Conservation (phyloP, 2,329 filamentous ascomycete genomes). For the Aspergillus sp. region DNA sequence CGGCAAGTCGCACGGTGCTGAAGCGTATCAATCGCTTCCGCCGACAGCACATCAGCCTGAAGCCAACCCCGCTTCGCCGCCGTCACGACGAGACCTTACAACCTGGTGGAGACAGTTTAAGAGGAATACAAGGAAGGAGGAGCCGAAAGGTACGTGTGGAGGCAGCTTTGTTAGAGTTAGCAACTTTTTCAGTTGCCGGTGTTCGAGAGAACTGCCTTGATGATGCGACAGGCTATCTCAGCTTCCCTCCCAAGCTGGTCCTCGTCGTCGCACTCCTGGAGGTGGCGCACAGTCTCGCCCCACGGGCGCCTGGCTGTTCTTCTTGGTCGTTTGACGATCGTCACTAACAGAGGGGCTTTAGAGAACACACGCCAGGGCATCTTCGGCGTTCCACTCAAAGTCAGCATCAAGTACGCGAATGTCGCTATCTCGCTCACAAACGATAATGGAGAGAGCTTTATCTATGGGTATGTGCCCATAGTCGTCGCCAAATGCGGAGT, state of each 20-base stretch:
- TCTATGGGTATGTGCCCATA: slow-evolving; percentile 97
- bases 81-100: slow-evolving; percentile 83
- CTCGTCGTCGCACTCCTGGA: not conserved
- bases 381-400: slow-evolving; percentile 89
- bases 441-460: slow-evolving; percentile 90
- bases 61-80: slow-evolving; percentile 67
- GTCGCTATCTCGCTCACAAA: slow-evolving; percentile 96
- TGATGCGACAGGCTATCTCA: slow-evolving; percentile 10
- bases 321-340: not conserved
- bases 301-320: not conserved
- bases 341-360: slow-evolving; percentile 22
- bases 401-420: slow-evolving; percentile 96
- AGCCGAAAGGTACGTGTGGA: slow-evolving; percentile 58
- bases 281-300: not conserved
- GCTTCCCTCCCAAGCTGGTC: not conserved
- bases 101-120: slow-evolving; percentile 99
- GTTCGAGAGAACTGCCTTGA: not conserved
- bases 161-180: slow-evolving; percentile 38
- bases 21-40: slow-evolving; percentile 39
- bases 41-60: slow-evolving; percentile 42
- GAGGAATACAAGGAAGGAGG: slow-evolving; percentile 66
- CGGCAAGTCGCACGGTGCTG: slow-evolving; percentile 41
- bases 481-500: slow-evolving; percentile 98
- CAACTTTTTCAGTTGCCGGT: not conserved
- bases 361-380: slow-evolving; percentile 67